Conservation (phyloP, 148 eudicot genomes). For the Chenopodium formosanum region DNA sequence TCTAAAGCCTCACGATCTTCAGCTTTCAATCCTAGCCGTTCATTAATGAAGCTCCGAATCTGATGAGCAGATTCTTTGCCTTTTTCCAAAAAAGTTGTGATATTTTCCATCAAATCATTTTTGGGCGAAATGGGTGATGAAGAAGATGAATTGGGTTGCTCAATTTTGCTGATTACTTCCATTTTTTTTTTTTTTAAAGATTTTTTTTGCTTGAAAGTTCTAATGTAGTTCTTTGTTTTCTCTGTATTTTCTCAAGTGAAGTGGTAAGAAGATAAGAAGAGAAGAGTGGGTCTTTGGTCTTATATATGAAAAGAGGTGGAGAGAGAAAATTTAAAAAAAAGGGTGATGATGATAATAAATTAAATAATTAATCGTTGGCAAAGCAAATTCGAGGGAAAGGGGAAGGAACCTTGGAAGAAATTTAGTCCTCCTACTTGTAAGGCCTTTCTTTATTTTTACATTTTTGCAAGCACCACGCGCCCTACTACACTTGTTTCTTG, state of each 20-base stretch:
- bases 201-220: not conserved
- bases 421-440: not conserved
- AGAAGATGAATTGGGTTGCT: not conserved
- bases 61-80: slow-evolving; percentile 26
- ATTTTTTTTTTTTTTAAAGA: not conserved
- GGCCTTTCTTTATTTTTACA: not conserved
- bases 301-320: not conserved
- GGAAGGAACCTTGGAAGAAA: slow-evolving; percentile 15
- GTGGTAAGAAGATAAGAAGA: not conserved
- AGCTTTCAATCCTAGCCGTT: slow-evolving; percentile 7
- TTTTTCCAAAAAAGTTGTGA: slow-evolving; percentile 1
- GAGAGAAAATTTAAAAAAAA: not conserved
- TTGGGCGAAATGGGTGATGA: not conserved
- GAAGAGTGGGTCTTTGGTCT: not conserved
- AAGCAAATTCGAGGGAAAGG: slow-evolving; percentile 12
- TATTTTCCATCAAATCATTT: not conserved
- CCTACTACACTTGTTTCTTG: no score
- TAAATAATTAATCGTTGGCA: not conserved
- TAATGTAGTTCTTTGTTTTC: not conserved
- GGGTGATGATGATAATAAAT: not conserved
- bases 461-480: not conserved
- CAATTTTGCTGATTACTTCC: slow-evolving; percentile 11
- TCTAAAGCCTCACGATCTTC: slow-evolving; percentile 5
- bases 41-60: not conserved
- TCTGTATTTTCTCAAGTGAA: not conserved